Percentiles rank a stretch among this genome's conserved stretches.
Evolutionary conservation across 495 filamentous ascomycete genomes (phyloP).

Genomic region (Neohortaea acidophila): DNA sequence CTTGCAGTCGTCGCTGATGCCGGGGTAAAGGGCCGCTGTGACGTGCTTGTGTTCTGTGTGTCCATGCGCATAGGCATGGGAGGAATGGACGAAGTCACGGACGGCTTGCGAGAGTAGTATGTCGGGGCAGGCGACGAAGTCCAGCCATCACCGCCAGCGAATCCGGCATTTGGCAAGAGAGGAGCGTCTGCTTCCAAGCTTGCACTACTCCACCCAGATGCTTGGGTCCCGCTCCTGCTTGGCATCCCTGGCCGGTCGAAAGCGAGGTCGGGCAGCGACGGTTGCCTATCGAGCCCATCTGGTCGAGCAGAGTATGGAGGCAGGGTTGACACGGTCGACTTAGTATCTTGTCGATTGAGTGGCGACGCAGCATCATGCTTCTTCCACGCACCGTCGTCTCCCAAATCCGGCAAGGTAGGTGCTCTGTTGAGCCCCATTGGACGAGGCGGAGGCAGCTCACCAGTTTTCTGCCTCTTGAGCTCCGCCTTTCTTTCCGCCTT

Average conservation of each 20-base stretch:
- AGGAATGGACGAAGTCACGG: slow-evolving; percentile 7
- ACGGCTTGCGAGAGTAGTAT: slow-evolving; percentile 11
- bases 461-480: slow-evolving; percentile 23
- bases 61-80: slow-evolving; percentile 6
- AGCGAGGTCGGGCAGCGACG: slow-evolving; percentile 31
- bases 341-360: slow-evolving; percentile 39
- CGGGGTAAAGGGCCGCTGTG: slow-evolving; percentile 6
- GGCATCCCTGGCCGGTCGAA: slow-evolving; percentile 24
- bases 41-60: slow-evolving; percentile 1
- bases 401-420: slow-evolving; percentile 18
- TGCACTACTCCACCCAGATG: slow-evolving; percentile 28
- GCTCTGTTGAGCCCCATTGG: slow-evolving; percentile 9
- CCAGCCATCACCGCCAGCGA: slow-evolving; percentile 15
- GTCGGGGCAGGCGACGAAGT: slow-evolving; percentile 18
- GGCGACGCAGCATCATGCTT: slow-evolving; percentile 37
- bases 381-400: slow-evolving; percentile 35
- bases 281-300: slow-evolving; percentile 23
- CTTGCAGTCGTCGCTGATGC: slow-evolving; percentile 2
- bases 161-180: slow-evolving; percentile 44
- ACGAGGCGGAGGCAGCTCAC: slow-evolving; percentile 15
- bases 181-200: slow-evolving; percentile 44
- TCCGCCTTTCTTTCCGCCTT: slow-evolving; percentile 39
- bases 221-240: slow-evolving; percentile 31
- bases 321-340: slow-evolving; percentile 49
- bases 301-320: slow-evolving; percentile 45